Evolutionary conservation across 768 basidiomycete species (phyloP).

Genomic region (Suillus hirtellus): DNA sequence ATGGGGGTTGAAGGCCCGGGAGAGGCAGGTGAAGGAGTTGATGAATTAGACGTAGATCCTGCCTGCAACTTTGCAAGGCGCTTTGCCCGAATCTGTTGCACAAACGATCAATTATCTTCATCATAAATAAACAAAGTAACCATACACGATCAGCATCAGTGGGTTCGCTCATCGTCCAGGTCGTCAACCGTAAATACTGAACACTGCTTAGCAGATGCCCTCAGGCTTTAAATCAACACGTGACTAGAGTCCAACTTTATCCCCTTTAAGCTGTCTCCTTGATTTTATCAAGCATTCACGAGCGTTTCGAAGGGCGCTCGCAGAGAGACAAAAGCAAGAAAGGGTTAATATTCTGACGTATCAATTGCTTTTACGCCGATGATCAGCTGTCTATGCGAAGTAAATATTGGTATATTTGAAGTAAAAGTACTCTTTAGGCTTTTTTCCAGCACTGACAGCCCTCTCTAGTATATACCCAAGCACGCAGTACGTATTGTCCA

Average conservation of each 20-base stretch:
- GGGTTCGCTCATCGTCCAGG: slow-evolving; percentile 39
- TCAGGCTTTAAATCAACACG: neutral
- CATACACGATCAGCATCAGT: slow-evolving; percentile 82
- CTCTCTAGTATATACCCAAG: too few relatives aligned
- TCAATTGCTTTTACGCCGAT: neutral
- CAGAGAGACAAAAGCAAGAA: too few relatives aligned
- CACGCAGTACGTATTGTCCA: too few relatives aligned
- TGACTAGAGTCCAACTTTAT: neutral
- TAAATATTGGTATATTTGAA: neutral
- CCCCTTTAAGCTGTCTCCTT: neutral
- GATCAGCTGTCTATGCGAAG: neutral
- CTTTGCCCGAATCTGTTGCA: slow-evolving; percentile 81
- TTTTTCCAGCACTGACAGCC: too few relatives aligned
- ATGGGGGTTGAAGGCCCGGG: slow-evolving; percentile 24
- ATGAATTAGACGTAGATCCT: slow-evolving; percentile 28
- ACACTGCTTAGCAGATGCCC: neutral
- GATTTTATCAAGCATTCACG: too few relatives aligned
- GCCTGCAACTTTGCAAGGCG: slow-evolving; percentile 83
- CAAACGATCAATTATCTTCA: neutral
- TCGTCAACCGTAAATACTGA: neutral
- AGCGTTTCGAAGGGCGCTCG: too few relatives aligned
- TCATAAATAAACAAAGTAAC: slow-evolving; percentile 1
- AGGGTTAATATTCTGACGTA: neutral
- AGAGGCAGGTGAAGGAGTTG: slow-evolving; percentile 28
- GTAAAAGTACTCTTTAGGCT: too few relatives aligned